Conservation (phyloP, 2,329 filamentous ascomycete genomes). For the Nemania serpens region DNA sequence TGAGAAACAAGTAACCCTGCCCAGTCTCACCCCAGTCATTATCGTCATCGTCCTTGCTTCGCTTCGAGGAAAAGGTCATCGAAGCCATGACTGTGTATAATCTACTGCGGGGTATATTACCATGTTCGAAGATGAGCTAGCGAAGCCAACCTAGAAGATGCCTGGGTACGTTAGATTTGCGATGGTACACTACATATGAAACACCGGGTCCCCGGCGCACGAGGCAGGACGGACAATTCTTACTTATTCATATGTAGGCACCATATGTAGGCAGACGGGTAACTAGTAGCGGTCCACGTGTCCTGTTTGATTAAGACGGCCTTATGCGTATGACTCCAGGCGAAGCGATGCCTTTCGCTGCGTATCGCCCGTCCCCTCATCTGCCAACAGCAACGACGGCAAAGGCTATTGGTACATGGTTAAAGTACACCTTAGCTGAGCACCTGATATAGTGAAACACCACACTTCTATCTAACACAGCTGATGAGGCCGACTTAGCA, state of each 20-base stretch:
- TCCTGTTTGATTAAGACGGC: constrained; percentile 12
- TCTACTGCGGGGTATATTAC: not conserved
- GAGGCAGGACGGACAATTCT: not conserved
- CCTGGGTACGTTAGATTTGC: not conserved
- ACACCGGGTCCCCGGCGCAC: not conserved
- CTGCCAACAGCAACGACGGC: too few relatives aligned
- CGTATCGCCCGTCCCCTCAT: too few relatives aligned
- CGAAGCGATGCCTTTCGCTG: not conserved
- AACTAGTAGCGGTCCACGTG: not conserved
- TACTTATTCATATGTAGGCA: not conserved
- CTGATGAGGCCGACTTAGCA: not conserved
- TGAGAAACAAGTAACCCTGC: not conserved
- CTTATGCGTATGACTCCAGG: not conserved
- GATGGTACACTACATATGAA: constrained; percentile 18
- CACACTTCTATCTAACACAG: not conserved
- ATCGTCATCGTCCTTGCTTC: not conserved
- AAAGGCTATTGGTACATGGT: too few relatives aligned
- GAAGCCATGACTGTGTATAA: not conserved
- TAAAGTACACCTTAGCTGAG: not conserved
- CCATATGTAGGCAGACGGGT: too few relatives aligned
- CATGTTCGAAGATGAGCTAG: not conserved
- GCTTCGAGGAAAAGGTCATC: not conserved
- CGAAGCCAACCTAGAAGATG: not conserved
- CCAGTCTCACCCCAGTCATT: not conserved
- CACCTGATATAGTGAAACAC: not conserved